A percentile compares a stretch with the other conserved stretches of the same genome.
Conservation (phyloP, 164 flowering plant genomes). For the Echeveria elegans region DNA sequence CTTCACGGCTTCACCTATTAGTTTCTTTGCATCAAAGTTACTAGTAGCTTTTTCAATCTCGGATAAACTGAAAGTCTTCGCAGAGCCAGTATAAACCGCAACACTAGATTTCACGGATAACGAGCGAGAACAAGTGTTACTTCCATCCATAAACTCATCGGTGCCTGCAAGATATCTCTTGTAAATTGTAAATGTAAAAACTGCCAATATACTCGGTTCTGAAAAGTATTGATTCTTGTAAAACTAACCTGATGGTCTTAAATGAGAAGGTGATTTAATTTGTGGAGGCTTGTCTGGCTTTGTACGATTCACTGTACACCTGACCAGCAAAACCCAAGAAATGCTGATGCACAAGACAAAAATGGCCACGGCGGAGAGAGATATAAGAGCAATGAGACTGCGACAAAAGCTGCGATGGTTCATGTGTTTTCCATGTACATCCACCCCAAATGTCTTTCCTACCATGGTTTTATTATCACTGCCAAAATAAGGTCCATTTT, state of each 20-base stretch:
- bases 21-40: constrained; percentile 43
- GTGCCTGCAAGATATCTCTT: constrained; percentile 28
- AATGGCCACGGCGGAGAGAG: constrained; percentile 47
- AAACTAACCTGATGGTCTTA: constrained; percentile 49
- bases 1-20: constrained; percentile 96
- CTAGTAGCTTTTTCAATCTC: constrained; percentile 77
- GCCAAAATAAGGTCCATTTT: constrained; percentile 45
- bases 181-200: background rate
- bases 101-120: constrained; percentile 69
- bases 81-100: constrained; percentile 63
- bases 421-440: constrained; percentile 35
- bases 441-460: constrained; percentile 72
- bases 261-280: constrained; percentile 21
- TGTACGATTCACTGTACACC: constrained; percentile 13
- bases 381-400: constrained; percentile 53
- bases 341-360: constrained; percentile 32
- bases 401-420: constrained; percentile 30
- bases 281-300: constrained; percentile 21
- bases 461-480: constrained; percentile 26
- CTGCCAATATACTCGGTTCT: background rate
- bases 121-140: constrained; percentile 51
- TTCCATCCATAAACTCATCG: constrained; percentile 42
- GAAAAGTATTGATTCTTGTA: background rate
- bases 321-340: constrained; percentile 41
- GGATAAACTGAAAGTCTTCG: constrained; percentile 54